These are phyloP conservation scores for Suillus americanus DNA, from an alignment of 768 basidiomycete genomes.

Conservation along the genomic window DNA sequence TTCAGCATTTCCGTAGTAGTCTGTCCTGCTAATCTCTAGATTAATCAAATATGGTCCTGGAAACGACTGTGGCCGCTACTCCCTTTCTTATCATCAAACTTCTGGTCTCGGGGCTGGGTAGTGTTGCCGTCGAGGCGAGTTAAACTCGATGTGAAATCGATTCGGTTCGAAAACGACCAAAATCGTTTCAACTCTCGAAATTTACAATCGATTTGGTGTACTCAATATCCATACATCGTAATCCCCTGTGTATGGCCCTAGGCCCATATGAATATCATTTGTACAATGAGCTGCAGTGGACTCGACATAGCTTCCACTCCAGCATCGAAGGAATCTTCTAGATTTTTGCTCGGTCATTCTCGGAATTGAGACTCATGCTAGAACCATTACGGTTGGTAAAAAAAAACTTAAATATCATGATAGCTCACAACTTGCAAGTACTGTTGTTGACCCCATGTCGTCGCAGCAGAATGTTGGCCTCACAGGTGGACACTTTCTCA, in stretches of 20 bases:
- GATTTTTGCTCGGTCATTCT: not conserved
- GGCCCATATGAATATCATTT: no score
- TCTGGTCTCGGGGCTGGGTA: not conserved
- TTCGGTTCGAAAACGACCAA: not conserved
- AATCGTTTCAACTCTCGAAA: not conserved
- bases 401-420: not conserved
- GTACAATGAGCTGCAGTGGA: no score
- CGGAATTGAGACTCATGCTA: not conserved
- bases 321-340: not conserved
- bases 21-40: not conserved
- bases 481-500: not conserved
- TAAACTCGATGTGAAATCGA: not conserved
- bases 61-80: not conserved
- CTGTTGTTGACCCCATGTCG: not conserved
- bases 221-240: no score
- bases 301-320: no score
- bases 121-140: no score
- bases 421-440: not conserved
- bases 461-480: not conserved
- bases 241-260: no score
- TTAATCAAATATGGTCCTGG: not conserved
- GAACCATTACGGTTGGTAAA: no score
- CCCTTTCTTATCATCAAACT: not conserved
- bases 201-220: no score
- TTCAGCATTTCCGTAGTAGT: not conserved